phyloP scores from a whole-genome alignment of 495 filamentous ascomycete genomes.

The Hypoxylon subgilvum region DNA sequence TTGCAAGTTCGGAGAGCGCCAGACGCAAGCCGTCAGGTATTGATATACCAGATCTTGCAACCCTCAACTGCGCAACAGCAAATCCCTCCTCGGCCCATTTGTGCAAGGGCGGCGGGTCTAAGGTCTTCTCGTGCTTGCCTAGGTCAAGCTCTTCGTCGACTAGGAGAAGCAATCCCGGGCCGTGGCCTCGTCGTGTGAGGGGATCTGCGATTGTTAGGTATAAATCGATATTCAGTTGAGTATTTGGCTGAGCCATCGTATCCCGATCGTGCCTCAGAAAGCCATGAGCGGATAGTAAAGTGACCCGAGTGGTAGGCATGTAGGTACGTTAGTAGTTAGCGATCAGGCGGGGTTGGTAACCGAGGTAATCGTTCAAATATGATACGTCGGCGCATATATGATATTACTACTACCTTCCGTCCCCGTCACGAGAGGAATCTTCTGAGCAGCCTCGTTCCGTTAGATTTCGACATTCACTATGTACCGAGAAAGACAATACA shows the following conservation, averaged over 20 bases:
- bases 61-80: slow-evolving; percentile 52
- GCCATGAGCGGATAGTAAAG: not conserved
- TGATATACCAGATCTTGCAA: not conserved
- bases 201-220: slow-evolving; percentile 23
- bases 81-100: slow-evolving; percentile 70
- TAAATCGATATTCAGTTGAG: not conserved
- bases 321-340: too few relatives aligned
- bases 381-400: slow-evolving; percentile 8
- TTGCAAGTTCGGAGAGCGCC: slow-evolving; percentile 34
- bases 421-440: too few relatives aligned
- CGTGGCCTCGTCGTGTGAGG: slow-evolving; percentile 36
- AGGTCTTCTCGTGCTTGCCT: slow-evolving; percentile 31
- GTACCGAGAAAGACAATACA: too few relatives aligned
- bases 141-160: slow-evolving; percentile 27
- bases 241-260: not conserved
- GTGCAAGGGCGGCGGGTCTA: slow-evolving; percentile 54
- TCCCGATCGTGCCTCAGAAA: not conserved
- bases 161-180: slow-evolving; percentile 38
- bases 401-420: too few relatives aligned
- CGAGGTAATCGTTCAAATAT: not conserved
- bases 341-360: slow-evolving; percentile 15
- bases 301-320: not conserved
- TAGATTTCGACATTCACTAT: too few relatives aligned
- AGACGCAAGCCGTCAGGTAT: slow-evolving; percentile 19
- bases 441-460: too few relatives aligned